A percentile compares a stretch with the other conserved stretches of the same genome.
phyloP scores from a whole-genome alignment of 257 asterid species.

The Nicotiana tabacum region DNA sequence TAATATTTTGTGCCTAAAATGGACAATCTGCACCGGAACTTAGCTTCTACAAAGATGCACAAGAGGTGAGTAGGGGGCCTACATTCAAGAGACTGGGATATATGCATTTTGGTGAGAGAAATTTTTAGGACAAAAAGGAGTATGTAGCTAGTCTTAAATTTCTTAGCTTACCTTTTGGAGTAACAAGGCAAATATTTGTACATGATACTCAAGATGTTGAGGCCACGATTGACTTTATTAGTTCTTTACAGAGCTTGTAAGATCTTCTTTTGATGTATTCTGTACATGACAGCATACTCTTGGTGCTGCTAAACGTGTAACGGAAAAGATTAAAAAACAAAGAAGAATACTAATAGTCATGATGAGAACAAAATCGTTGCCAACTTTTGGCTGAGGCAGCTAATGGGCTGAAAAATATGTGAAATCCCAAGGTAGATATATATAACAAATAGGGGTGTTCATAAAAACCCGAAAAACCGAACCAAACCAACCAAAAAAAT shows the following conservation, averaged over 20 bases:
- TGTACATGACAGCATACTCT: not conserved
- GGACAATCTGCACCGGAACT: no score
- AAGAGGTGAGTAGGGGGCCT: not conserved
- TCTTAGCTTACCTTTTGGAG: not conserved
- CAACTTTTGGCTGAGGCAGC: no score
- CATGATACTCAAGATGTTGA: not conserved
- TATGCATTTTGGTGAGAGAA: not conserved
- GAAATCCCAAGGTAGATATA: not conserved
- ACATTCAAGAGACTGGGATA: not conserved
- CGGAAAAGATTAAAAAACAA: no score
- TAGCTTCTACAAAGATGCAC: not conserved
- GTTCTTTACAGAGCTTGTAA: not conserved
- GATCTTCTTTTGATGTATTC: not conserved
- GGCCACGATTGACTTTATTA: not conserved
- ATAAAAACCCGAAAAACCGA: no score
- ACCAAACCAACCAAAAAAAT: no score
- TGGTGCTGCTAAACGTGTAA: no score
- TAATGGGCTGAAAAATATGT: not conserved
- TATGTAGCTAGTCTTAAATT: no score
- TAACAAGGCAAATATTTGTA: not conserved
- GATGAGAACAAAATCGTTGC: no score
- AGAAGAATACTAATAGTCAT: no score
- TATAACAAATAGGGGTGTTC: no score
- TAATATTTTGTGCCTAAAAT: no score
- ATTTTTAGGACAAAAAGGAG: no score